phyloP scores from a whole-genome alignment of 2,329 filamentous ascomycete genomes.

The Fusarium begoniae region DNA sequence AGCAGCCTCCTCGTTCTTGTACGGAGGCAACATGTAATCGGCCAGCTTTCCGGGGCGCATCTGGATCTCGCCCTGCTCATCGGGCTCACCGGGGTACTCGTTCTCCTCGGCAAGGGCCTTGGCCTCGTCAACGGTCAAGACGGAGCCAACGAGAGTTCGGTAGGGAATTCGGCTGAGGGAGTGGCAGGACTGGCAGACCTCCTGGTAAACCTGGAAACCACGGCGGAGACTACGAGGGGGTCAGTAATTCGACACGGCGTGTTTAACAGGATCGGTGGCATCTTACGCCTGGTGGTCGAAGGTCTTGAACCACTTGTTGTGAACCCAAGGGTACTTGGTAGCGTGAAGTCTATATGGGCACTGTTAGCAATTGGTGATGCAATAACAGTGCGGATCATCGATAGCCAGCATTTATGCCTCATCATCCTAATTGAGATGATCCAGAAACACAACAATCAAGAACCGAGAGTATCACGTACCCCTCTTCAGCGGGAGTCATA shows the following conservation, averaged over 20 bases:
- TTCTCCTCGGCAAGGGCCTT: slow-evolving; percentile 97
- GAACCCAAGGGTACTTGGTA: slow-evolving; percentile 94
- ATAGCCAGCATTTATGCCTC: slow-evolving; percentile 48
- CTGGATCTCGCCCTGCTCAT: slow-evolving; percentile 97
- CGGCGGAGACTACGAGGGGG: slow-evolving; percentile 78
- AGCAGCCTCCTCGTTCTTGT: slow-evolving; percentile 99
- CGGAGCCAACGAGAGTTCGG: slow-evolving; percentile 86
- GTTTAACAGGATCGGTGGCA: slow-evolving; percentile 9
- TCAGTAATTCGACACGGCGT: slow-evolving; percentile 25
- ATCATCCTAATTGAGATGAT: slow-evolving; percentile 27
- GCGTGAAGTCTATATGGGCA: slow-evolving; percentile 79
- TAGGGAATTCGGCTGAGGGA: slow-evolving; percentile 94
- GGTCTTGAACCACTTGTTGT: slow-evolving; percentile 90
- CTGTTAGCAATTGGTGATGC: slow-evolving; percentile 43
- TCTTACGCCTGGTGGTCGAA: slow-evolving; percentile 97
- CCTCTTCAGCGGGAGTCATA: slow-evolving; percentile 94
- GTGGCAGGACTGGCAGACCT: slow-evolving; percentile 98
- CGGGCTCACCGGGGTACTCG: slow-evolving; percentile 98
- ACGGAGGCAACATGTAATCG: slow-evolving; percentile 93
- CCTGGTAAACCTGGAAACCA: slow-evolving; percentile 99
- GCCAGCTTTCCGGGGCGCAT: slow-evolving; percentile 98
- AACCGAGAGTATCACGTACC: slow-evolving; percentile 71
- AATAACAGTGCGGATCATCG: slow-evolving; percentile 18
- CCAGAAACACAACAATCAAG: slow-evolving; percentile 9
- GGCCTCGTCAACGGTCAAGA: slow-evolving; percentile 97